Base-by-base conservation (phyloP, 768 basidiomycete species). In the Naganishia randhawae region DNA sequence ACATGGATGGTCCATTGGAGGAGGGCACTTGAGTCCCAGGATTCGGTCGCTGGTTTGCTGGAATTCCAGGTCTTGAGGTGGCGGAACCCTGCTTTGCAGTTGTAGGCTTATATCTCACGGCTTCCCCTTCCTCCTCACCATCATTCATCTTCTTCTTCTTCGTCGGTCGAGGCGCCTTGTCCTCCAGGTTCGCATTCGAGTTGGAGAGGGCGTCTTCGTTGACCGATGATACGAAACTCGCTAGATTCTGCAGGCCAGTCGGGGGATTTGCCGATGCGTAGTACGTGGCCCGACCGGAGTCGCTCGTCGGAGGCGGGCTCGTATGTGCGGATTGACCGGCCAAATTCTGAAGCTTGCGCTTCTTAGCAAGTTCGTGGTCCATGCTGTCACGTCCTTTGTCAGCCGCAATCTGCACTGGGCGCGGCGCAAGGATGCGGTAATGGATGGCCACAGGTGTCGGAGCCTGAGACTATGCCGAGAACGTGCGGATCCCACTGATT, bases 311-410 rank as follows among this genome's bases (percentile, higher is more conserved):
- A 3, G 22, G 11, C 27, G 39, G 32, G 11, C 37, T 35, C 35
- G 37, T 25, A 1, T 39, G 37, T 13, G 5, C 35, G 3, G 57
- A 39, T 42, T 39, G 57, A 9, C 37, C 37, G 25, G 57, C 45
- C n/a, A 22, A 42, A 25, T n/a, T 29, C 57, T 35, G 39, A 16
- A 61, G 57, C 57, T 61, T 61, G 37, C 57, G 57, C 33, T 61
- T 61, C 29, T 39, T 61, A 25, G 57, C 57, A 22, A 41, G 22
- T 13, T 61, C 57, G 16, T 35, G 22, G 39, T 61, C 57, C 57
- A 61, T 61, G 37, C 17, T 61, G 32, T 27, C 37, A 37, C 37
- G 57, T 61, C 35, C 57, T 25, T 61, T 41, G 54, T 35, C 9
- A 22, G 16, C 29, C 51, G 10, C n/a, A 35, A 39, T n/a, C 57